Conservation (phyloP, 805 yeast species). For the Kuraishia hungarica region DNA sequence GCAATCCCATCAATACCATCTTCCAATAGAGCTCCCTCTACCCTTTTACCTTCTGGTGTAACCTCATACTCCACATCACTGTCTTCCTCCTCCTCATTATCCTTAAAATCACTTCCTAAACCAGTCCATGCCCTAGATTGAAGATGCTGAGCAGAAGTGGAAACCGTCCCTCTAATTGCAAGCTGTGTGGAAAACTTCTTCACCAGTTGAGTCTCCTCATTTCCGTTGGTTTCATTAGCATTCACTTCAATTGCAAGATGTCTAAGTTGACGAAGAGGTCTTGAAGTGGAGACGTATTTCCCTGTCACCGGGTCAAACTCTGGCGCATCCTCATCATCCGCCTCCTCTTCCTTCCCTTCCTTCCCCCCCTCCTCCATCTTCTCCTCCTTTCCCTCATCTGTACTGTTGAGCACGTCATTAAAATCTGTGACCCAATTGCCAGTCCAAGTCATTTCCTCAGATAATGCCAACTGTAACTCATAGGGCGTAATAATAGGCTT, state of each 20-base stretch:
- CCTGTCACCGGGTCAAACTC: constrained; percentile 89
- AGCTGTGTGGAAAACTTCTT: constrained; percentile 50
- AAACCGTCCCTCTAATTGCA: constrained; percentile 67
- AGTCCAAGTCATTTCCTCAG: constrained; percentile 75
- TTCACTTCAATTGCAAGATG: constrained; percentile 56
- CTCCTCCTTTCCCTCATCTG: constrained; percentile 24
- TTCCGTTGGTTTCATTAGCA: constrained; percentile 16
- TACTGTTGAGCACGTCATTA: constrained; percentile 38
- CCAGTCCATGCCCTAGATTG: constrained; percentile 82
- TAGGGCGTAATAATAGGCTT: constrained; percentile 93
- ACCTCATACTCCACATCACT: constrained; percentile 30
- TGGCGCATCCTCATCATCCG: constrained; percentile 54
- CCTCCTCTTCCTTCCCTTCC: constrained; percentile 9
- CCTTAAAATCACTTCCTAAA: constrained; percentile 70
- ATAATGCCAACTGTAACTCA: constrained; percentile 76
- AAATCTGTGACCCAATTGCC: constrained; percentile 91
- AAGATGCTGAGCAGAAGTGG: constrained; percentile 77
- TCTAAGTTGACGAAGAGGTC: constrained; percentile 63
- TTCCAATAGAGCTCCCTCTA: constrained; percentile 71
- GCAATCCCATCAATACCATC: constrained; percentile 87
- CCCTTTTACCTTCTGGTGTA: constrained; percentile 17
- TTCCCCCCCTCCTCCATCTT: constrained; percentile 13
- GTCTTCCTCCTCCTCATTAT: constrained; percentile 20
- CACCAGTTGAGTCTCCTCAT: constrained; percentile 31
- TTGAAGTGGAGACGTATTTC: constrained; percentile 51